These are phyloP conservation scores for Eimeria sp. DNA, from an alignment of 169 alveolate species.

Conservation along the genomic window DNA sequence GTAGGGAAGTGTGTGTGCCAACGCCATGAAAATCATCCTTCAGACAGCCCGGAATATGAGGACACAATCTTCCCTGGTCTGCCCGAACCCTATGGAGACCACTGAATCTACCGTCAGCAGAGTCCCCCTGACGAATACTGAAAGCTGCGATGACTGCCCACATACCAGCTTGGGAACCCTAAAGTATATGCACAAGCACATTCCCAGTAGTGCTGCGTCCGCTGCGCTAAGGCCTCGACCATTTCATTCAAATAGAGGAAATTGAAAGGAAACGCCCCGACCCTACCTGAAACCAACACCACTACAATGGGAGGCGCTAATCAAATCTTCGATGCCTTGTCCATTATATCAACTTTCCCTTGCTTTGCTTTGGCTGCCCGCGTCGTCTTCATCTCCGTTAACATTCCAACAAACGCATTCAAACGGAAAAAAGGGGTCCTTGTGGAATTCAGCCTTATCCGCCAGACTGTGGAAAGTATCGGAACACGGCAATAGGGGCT, in stretches of 20 bases:
- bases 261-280: neutral
- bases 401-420: neutral
- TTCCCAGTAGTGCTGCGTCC: neutral
- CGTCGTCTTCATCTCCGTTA: neutral
- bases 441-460: neutral
- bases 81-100: neutral
- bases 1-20: neutral
- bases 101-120: neutral
- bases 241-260: neutral
- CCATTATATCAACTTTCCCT: no score
- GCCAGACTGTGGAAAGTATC: neutral
- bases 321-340: neutral
- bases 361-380: neutral
- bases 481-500: neutral
- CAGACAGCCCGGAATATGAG: neutral
- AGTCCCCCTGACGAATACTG: neutral
- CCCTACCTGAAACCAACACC: neutral
- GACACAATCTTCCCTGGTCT: neutral
- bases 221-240: neutral
- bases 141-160: neutral
- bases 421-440: neutral
- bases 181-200: neutral
- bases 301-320: neutral
- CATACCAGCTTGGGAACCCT: neutral
- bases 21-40: neutral